phyloP scores from a whole-genome alignment of 768 basidiomycete species.

The Russula vinacea region DNA sequence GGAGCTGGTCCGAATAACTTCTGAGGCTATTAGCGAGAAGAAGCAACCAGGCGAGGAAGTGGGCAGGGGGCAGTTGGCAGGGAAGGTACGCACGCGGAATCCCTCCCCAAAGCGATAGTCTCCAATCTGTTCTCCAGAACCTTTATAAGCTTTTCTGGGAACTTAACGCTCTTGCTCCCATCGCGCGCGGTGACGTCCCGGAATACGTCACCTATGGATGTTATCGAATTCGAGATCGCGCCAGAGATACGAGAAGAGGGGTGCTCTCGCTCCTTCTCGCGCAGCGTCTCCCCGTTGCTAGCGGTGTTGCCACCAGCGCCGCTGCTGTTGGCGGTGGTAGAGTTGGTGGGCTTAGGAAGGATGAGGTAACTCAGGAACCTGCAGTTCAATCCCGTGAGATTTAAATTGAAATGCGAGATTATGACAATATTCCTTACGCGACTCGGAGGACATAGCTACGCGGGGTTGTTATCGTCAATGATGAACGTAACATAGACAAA shows the following conservation, averaged over 20 bases:
- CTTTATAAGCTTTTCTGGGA: slow-evolving; percentile 91
- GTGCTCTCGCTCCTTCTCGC: slow-evolving; percentile 57
- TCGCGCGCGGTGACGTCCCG: slow-evolving; percentile 60
- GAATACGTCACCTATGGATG: slow-evolving; percentile 73
- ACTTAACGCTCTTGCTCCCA: slow-evolving; percentile 82
- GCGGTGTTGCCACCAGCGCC: slow-evolving; percentile 1
- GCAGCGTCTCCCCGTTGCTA: slow-evolving; percentile 36
- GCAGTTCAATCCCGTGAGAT: slow-evolving; percentile 17
- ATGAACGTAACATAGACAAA: slow-evolving; percentile 10
- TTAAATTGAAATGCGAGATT: neutral
- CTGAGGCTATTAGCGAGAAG: neutral
- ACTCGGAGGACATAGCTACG: slow-evolving; percentile 76
- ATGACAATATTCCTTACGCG: slow-evolving; percentile 53
- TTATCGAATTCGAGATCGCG: slow-evolving; percentile 55
- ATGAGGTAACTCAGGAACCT: slow-evolving; percentile 74
- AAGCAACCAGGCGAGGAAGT: neutral
- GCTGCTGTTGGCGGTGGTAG: slow-evolving; percentile 30
- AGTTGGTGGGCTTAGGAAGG: slow-evolving; percentile 50
- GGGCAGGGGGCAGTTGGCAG: too few species aligned
- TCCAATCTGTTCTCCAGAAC: slow-evolving; percentile 86
- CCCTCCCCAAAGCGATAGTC: slow-evolving; percentile 91
- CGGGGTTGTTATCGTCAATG: slow-evolving; percentile 20
- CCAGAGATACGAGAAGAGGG: slow-evolving; percentile 62
- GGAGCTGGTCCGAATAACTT: slow-evolving; percentile 87
- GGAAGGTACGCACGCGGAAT: slow-evolving; percentile 65